Conservation (phyloP, 176 grass and related monocot genomes). For the Phyllostachys edulis region DNA sequence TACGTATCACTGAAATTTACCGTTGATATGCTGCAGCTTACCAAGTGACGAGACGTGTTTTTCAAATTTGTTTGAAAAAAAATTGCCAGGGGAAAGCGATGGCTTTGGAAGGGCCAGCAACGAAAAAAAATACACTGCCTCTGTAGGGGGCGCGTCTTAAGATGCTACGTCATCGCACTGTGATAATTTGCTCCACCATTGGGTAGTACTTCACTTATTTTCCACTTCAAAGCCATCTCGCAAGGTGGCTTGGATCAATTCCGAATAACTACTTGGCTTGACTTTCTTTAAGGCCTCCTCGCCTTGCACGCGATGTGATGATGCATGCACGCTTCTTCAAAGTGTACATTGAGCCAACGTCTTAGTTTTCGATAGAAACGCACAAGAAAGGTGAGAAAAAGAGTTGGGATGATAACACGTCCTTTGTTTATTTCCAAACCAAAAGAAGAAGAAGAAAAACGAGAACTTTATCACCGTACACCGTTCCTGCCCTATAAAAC, state of each 20-base stretch:
- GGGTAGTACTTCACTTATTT: slow-evolving; percentile 26
- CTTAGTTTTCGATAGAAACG: not conserved
- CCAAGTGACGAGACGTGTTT: slow-evolving; percentile 11
- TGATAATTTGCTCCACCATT: not conserved
- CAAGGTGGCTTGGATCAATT: not conserved
- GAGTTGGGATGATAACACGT: not conserved
- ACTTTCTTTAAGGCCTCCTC: not conserved
- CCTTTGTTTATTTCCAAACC: not conserved
- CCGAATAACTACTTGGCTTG: not conserved
- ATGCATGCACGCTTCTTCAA: not conserved
- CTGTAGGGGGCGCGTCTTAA: not conserved
- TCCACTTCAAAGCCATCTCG: not conserved
- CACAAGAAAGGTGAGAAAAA: not conserved
- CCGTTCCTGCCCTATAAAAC: slow-evolving; percentile 36
- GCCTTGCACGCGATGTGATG: too few species aligned
- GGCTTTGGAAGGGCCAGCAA: not conserved
- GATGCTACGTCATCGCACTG: not conserved
- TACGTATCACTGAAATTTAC: not conserved
- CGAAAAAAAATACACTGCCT: not conserved
- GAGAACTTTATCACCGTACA: not conserved
- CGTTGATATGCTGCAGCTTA: not conserved
- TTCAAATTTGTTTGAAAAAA: slow-evolving; percentile 1
- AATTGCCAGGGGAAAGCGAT: slow-evolving; percentile 14
- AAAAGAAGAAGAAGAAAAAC: not conserved
- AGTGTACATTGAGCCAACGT: too few species aligned